Evolutionary conservation across 2,329 filamentous ascomycete species (phyloP).

Genomic region (Knoxdaviesia proteae): DNA sequence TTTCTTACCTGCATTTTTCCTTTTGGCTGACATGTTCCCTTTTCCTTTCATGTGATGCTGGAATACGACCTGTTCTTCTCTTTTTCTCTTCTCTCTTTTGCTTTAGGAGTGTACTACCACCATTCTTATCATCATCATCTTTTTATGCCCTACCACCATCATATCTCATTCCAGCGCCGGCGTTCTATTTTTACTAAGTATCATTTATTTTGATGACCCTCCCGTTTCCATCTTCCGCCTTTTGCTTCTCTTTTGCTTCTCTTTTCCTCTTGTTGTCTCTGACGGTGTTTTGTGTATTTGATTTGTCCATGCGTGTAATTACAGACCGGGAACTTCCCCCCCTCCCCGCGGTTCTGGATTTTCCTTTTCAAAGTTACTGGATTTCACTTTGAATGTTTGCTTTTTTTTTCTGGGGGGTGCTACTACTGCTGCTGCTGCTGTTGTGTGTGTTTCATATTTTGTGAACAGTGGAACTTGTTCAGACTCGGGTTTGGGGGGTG

Average conservation of each 20-base stretch:
- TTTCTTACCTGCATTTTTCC: background rate
- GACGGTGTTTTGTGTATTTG: too few species aligned
- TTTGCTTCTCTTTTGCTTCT: slow-evolving; percentile 2
- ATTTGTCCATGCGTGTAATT: slow-evolving; percentile 7
- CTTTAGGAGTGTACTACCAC: slow-evolving; percentile 9
- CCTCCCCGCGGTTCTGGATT: too few species aligned
- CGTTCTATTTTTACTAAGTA: background rate
- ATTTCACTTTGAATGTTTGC: too few species aligned
- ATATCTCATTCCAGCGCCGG: background rate
- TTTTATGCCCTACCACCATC: background rate
- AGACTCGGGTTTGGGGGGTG: too few species aligned
- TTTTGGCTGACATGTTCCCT: slow-evolving; percentile 10
- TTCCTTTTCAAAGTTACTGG: too few species aligned
- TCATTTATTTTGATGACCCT: too few species aligned
- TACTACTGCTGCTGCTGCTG: too few species aligned
- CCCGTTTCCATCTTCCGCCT: background rate
- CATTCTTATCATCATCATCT: slow-evolving; percentile 2
- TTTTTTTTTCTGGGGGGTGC: too few species aligned
- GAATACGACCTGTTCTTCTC: slow-evolving; percentile 5
- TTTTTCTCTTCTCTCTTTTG: slow-evolving; percentile 5
- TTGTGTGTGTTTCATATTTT: too few species aligned
- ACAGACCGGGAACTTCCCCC: too few species aligned
- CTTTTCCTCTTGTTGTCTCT: slow-evolving; percentile 3
- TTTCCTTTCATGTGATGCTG: slow-evolving; percentile 7
- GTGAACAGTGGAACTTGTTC: too few species aligned